phyloP scores from a whole-genome alignment of 2,329 filamentous ascomycete species.

The Fusarium sp. region DNA sequence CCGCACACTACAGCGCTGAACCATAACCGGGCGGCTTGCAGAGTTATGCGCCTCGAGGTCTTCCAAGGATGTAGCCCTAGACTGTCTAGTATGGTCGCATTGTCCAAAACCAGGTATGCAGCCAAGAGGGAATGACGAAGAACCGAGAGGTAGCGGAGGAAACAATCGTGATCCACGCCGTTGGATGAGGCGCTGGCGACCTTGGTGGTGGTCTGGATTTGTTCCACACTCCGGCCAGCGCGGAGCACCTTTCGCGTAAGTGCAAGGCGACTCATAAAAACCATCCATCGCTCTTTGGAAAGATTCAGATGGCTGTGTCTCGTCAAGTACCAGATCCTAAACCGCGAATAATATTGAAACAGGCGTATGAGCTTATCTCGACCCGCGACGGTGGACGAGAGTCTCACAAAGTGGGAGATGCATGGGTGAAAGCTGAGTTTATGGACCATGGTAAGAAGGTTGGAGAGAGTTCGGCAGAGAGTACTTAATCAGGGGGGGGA shows the following conservation, averaged over 20 bases:
- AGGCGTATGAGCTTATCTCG: not conserved
- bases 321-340: not conserved
- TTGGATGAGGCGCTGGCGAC: not conserved
- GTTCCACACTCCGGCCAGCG: slow-evolving; percentile 4
- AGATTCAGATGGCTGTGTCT: not conserved
- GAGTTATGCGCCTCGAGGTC: not conserved
- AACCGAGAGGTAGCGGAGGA: slow-evolving; percentile 10
- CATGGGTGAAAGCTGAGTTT: not conserved
- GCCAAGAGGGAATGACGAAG: slow-evolving; percentile 18
- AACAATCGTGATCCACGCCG: slow-evolving; percentile 10
- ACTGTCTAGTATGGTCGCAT: slow-evolving; percentile 20
- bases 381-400: not conserved
- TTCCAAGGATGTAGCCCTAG: slow-evolving; percentile 27
- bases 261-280: slow-evolving; percentile 13
- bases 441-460: not conserved
- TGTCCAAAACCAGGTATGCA: slow-evolving; percentile 17
- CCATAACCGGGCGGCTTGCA: too few species aligned
- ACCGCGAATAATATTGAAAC: not conserved
- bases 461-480: too few species aligned
- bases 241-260: slow-evolving; percentile 15
- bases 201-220: not conserved
- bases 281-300: not conserved
- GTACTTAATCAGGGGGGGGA: too few species aligned
- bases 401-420: not conserved
- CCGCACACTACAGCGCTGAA: too few species aligned